These are phyloP conservation scores for Oryza glumipatula DNA, from an alignment of 176 grass and related monocot species.

Conservation along the genomic window DNA sequence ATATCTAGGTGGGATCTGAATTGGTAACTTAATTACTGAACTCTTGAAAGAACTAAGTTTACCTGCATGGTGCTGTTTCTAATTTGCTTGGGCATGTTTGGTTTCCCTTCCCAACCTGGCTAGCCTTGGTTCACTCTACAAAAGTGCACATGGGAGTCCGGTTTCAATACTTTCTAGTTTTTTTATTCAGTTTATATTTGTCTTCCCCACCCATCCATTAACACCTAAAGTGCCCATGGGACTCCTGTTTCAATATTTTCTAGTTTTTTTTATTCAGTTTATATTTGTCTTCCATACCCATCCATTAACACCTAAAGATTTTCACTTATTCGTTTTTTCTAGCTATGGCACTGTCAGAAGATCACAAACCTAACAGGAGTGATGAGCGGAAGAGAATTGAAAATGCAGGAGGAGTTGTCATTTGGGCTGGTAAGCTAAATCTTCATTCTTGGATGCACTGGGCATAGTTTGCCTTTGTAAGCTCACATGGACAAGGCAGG, in stretches of 20 bases:
- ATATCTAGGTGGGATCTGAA: slow-evolving; percentile 16
- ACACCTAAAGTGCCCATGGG: not conserved
- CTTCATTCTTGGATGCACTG: slow-evolving; percentile 18
- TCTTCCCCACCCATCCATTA: not conserved
- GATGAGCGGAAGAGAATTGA: slow-evolving; percentile 90
- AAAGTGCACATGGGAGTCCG: not conserved
- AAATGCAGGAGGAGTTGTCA: slow-evolving; percentile 87
- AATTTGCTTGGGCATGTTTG: slow-evolving; percentile 27
- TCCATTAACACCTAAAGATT: not conserved
- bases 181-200: slow-evolving; percentile 9
- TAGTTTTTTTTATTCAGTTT: not conserved
- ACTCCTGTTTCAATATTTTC: slow-evolving; percentile 26
- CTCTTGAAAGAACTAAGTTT: slow-evolving; percentile 12
- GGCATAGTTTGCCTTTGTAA: not conserved
- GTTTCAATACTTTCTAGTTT: slow-evolving; percentile 13
- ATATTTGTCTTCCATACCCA: not conserved
- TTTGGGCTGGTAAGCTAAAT: slow-evolving; percentile 80
- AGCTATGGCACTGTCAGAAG: slow-evolving; percentile 88
- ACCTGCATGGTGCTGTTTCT: not conserved
- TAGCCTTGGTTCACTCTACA: not conserved
- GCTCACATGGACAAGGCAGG: slow-evolving; percentile 9
- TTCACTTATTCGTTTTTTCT: slow-evolving; percentile 45
- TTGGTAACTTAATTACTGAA: not conserved
- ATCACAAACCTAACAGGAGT: slow-evolving; percentile 92
- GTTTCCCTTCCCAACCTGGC: not conserved